Base-by-base conservation (phyloP, 2,329 filamentous ascomycete species). In the Ophiostoma australiae region DNA sequence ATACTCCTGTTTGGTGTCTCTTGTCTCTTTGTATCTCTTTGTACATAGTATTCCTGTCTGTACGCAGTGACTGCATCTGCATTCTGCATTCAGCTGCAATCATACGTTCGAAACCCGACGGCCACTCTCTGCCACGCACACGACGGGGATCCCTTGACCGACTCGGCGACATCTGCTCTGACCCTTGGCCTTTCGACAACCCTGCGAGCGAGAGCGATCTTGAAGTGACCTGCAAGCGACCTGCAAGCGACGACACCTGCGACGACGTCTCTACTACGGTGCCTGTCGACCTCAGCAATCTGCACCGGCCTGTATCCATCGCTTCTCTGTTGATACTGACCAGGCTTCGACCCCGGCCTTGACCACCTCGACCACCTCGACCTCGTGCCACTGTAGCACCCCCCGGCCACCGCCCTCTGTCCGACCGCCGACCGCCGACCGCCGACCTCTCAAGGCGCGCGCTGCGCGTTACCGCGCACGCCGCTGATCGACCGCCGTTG, bases 401-500 rank as follows among this genome's bases (percentile, higher is more conserved):
- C 4, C 20, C 33, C 4, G n/a, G 37, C 52, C 52, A 58, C 52
- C 11, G 23, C 23, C 27, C 11, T 67, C 39, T 44, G 39, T 3
- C 66, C 67, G 44, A 61, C 44, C 13, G 27, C 27, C 27, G 27
- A 61, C 44, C 13, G 27, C 27, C 27, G 27, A 31, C 27, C 27
- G 39, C 61, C 66, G 52, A 68, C 31, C 31, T 37, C 6, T 52
- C 55, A 35, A 67, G 68, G 69, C 63, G 71, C 70, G 71, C 71
- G 71, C 41, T 71, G 71, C 71, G 71, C 71, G 71, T 69, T 52
- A 39, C 67, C 68, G 71, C 71, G 69, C 69, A 69, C 41, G 69
- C 67, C 68, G 70, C 65, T 69, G 27, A 35, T 61, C 69, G 31
- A n/a, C 39, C 27, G 35, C 44, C 23, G 37, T 66, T 58, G 17